phyloP scores from a whole-genome alignment of 495 filamentous ascomycete genomes.

The Xylaria sp. region DNA sequence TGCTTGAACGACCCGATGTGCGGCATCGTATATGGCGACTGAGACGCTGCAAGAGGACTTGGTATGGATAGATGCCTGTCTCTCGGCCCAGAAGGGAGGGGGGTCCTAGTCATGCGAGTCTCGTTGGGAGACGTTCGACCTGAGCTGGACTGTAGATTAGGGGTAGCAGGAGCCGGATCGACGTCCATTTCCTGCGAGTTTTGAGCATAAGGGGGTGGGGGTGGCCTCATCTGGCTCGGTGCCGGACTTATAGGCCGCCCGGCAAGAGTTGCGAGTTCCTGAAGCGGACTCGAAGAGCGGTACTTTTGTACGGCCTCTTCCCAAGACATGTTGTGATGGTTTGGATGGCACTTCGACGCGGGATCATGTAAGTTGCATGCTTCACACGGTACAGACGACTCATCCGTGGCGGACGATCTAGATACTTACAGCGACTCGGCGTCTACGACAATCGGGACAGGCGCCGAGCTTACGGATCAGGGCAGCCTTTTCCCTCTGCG shows the following conservation, averaged over 20 bases:
- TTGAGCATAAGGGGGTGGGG: slow-evolving; percentile 43
- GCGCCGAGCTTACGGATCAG: slow-evolving; percentile 58
- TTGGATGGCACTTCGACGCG: slow-evolving; percentile 53
- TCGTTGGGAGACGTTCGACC: slow-evolving; percentile 47
- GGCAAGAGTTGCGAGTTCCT: slow-evolving; percentile 46
- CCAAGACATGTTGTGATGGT: slow-evolving; percentile 59
- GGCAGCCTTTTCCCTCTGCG: slow-evolving; percentile 56
- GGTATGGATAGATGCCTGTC: slow-evolving; percentile 46
- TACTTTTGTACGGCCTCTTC: slow-evolving; percentile 56
- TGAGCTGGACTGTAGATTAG: slow-evolving; percentile 35
- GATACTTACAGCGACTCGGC: slow-evolving; percentile 56
- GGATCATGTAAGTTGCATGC: slow-evolving; percentile 37
- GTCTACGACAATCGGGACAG: slow-evolving; percentile 54
- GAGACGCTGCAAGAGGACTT: slow-evolving; percentile 31
- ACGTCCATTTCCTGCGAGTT: slow-evolving; percentile 53
- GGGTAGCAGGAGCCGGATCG: slow-evolving; percentile 43
- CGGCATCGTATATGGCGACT: slow-evolving; percentile 41
- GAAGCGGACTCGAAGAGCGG: slow-evolving; percentile 49
- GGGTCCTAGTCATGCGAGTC: slow-evolving; percentile 53
- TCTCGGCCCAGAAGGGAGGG: slow-evolving; percentile 54
- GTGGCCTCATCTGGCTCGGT: slow-evolving; percentile 42
- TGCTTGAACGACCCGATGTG: slow-evolving; percentile 48
- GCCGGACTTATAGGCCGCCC: slow-evolving; percentile 52
- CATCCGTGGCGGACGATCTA: background rate
- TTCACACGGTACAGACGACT: background rate